Evolutionary conservation across 2,329 filamentous ascomycete genomes (phyloP).

Genomic region (Ciborinia camelliae): DNA sequence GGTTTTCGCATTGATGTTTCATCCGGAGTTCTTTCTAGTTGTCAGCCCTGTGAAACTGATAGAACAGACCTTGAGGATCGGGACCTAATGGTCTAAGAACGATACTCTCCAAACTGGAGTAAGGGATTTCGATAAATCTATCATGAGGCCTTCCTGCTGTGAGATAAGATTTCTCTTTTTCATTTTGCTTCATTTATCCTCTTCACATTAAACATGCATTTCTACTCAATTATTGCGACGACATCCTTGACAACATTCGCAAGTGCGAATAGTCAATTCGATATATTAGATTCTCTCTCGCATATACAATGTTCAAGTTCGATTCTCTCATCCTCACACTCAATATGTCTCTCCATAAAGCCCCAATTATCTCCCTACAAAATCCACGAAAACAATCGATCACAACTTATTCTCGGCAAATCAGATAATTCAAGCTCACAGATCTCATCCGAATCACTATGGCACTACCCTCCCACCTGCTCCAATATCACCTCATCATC

Average conservation of each 20-base stretch:
- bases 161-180: neutral
- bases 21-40: neutral
- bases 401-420: neutral
- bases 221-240: neutral
- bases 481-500: neutral
- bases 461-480: neutral
- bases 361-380: neutral
- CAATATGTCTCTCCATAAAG: neutral
- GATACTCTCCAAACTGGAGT: neutral
- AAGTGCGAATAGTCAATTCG: neutral
- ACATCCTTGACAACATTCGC: neutral
- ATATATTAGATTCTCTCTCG: neutral
- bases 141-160: neutral
- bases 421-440: neutral
- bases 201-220: neutral
- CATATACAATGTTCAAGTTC: neutral
- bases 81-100: neutral
- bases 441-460: neutral
- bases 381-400: neutral
- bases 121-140: neutral
- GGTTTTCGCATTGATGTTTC: neutral
- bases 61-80: neutral
- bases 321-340: neutral
- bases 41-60: neutral
- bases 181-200: neutral